These are phyloP conservation scores for Cinchona pubescens DNA, from an alignment of 257 asterid species.

Conservation along the genomic window DNA sequence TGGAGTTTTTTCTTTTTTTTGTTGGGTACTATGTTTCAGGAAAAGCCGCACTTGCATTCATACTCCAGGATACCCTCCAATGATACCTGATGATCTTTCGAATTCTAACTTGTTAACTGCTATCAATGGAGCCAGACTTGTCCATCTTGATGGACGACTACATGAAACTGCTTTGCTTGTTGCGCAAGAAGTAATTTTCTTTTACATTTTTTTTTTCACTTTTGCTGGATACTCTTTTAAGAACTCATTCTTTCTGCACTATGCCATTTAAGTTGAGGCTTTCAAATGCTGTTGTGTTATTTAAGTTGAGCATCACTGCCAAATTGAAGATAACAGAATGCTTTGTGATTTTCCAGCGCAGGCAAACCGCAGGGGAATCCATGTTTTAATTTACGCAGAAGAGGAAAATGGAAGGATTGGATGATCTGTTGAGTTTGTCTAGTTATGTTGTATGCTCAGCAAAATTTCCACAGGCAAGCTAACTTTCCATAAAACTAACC, in stretches of 20 bases:
- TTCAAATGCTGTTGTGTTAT: neutral
- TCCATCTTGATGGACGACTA: conserved; percentile 72
- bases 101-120: conserved; percentile 58
- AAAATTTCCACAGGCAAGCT: conserved; percentile 85
- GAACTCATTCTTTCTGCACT: neutral
- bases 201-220: neutral
- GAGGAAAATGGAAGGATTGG: conserved; percentile 83
- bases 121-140: conserved; percentile 66
- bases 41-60: conserved; percentile 95
- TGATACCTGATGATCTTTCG: conserved; percentile 80
- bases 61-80: conserved; percentile 92
- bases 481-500: conserved; percentile 11
- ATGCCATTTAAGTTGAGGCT: neutral
- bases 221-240: neutral
- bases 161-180: conserved; percentile 77
- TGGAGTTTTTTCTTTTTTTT: conserved; percentile 10
- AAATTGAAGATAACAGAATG: conserved; percentile 31
- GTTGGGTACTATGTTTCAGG: conserved; percentile 59
- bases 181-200: conserved; percentile 73
- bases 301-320: neutral
- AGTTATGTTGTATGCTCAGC: conserved; percentile 76
- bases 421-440: conserved; percentile 69
- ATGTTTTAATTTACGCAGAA: conserved; percentile 85
- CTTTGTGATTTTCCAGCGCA: conserved; percentile 72
- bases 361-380: conserved; percentile 87